These are phyloP conservation scores for Tolypocladium paradoxum DNA, from an alignment of 2,329 filamentous ascomycete species.

Conservation along the genomic window DNA sequence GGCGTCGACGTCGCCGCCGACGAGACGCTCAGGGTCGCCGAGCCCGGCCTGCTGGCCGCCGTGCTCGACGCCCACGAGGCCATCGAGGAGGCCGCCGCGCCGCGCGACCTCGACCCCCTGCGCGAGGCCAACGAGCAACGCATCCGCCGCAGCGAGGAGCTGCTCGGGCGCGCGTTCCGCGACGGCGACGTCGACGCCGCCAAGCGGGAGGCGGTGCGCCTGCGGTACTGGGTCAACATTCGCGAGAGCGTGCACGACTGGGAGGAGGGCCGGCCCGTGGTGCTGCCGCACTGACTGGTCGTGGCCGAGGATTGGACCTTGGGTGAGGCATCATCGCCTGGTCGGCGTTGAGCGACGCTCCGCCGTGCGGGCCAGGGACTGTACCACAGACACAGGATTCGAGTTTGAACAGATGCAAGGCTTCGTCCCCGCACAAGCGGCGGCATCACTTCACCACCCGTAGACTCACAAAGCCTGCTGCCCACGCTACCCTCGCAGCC, in stretches of 20 bases:
- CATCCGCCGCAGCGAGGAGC: conserved; percentile 50
- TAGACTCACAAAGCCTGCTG: too few relatives aligned
- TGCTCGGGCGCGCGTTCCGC: conserved; percentile 55
- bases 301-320: neutral
- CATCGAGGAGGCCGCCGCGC: conserved; percentile 59
- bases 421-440: neutral
- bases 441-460: neutral
- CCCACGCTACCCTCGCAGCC: too few relatives aligned
- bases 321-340: neutral
- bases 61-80: conserved; percentile 71
- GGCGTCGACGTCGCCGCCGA: conserved; percentile 73
- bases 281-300: conserved; percentile 37
- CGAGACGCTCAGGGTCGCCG: conserved; percentile 60
- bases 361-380: neutral
- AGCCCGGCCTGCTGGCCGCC: conserved; percentile 59
- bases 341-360: neutral
- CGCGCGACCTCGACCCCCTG: conserved; percentile 52
- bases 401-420: neutral
- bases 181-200: conserved; percentile 56
- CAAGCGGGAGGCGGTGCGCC: conserved; percentile 58
- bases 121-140: conserved; percentile 56
- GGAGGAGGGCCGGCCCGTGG: conserved; percentile 62
- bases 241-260: conserved; percentile 69
- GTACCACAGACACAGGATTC: neutral
- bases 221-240: conserved; percentile 89